Evolutionary conservation across 2,329 filamentous ascomycete genomes (phyloP), one percentile per base, ranked within the genome.

Genomic region (Westerdykella sp.): DNA sequence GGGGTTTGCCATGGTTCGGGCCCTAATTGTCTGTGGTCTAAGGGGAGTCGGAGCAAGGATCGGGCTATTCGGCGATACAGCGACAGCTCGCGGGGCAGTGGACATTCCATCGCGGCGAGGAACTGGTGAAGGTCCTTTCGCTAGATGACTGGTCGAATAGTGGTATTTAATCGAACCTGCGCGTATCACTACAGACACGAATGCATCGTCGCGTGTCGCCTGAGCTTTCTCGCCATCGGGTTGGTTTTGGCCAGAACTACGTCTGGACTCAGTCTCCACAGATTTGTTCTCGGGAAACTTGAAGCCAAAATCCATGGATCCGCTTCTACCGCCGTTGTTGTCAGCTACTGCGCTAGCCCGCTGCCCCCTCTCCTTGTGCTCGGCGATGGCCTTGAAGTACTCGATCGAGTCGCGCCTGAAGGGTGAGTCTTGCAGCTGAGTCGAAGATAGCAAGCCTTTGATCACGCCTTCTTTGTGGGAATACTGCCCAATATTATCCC

Each of bases 401-500:
- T 60, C 55, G 1, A 73, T 51, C 1, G 67, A 64, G 42, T 69
- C 60, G 39, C 55, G 59, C 30, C 64, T 54, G 15, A 65, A 47
- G 4, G 62, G 65, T 40, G 68, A 51, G 5, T 60, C 63, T 41
- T 61, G 62, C 23, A 71, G 44, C n/a, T 65, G 59, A 47, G 70
- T 67, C 3, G 65, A 60, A 5, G 66, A 68, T 5, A 73, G 56
- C 30, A 66, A 65, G 5, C 72, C 72, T 48, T 73, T 71, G 3
- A 71, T 62, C 41, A 55, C 65, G 54, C 67, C 65, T 39, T 66
- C 65, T 12, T 55, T 63, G 44, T 71, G 66, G 28, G 63, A 68
- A 47, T 67, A 74, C 21, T 63, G 60, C 2, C 72, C 72, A 32
- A 74, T 66, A 43, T 71, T 71, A 39, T 65, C 59, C 72, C 72